phyloP scores from a whole-genome alignment of 2,329 filamentous ascomycete genomes.

The Sarocladium oryzae region DNA sequence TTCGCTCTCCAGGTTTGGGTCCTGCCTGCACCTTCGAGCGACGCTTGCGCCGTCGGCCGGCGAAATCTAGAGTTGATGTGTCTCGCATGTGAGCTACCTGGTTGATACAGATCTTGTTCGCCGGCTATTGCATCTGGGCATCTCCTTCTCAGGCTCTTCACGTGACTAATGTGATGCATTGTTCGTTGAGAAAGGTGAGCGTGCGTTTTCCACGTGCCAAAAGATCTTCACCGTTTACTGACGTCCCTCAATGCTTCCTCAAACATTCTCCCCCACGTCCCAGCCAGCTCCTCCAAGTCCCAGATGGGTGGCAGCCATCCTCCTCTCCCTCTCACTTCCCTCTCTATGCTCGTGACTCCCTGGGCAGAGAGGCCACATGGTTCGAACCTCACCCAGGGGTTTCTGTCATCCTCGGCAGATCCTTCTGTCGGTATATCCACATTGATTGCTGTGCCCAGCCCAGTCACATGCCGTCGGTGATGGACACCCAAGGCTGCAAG shows the following conservation, averaged over 20 bases:
- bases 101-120: too few relatives aligned
- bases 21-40: background rate
- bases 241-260: slow-evolving; percentile 23
- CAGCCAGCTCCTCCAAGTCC: slow-evolving; percentile 23
- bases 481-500: slow-evolving; percentile 93
- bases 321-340: slow-evolving; percentile 32
- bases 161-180: background rate
- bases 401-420: slow-evolving; percentile 22
- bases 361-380: slow-evolving; percentile 82
- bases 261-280: slow-evolving; percentile 27
- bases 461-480: slow-evolving; percentile 73
- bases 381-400: slow-evolving; percentile 67
- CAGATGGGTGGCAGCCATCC: slow-evolving; percentile 13
- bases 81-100: too few relatives aligned
- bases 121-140: background rate
- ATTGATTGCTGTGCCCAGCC: slow-evolving; percentile 79
- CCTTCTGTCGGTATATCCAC: slow-evolving; percentile 51
- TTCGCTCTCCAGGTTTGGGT: background rate
- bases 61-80: too few relatives aligned
- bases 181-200: too few relatives aligned
- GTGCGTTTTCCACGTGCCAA: too few relatives aligned
- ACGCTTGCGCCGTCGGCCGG: background rate
- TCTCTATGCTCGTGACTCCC: slow-evolving; percentile 66
- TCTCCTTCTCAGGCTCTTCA: background rate
- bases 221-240: background rate